A percentile compares a stretch with the other conserved stretches of the same genome.
Evolutionary conservation across 1,139 yeast species (phyloP).

Genomic region (Saccharomyces hybrid): DNA sequence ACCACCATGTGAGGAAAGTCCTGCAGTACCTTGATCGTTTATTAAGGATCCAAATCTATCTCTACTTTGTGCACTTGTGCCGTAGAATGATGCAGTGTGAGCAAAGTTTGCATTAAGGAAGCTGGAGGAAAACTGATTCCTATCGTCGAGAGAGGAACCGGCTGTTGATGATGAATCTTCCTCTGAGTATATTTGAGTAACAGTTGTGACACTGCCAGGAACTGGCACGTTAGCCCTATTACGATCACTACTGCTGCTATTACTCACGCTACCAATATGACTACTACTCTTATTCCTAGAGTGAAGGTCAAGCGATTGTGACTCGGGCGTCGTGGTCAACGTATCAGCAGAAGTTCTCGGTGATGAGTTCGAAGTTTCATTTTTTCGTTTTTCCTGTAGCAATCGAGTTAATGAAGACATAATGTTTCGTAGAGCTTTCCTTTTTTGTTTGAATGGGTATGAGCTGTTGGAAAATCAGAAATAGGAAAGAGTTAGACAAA

Average conservation of each 20-base stretch:
- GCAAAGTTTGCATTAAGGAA: constrained; percentile 31
- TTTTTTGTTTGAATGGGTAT: background rate
- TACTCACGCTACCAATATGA: background rate
- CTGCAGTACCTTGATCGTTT: constrained; percentile 10
- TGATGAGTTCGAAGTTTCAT: constrained; percentile 8
- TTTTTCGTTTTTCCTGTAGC: constrained; percentile 29
- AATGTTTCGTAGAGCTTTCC: background rate
- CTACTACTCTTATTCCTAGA: background rate
- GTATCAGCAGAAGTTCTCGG: constrained; percentile 7
- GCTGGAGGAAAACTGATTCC: constrained; percentile 24
- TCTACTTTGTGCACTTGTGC: constrained; percentile 16
- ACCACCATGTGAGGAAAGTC: background rate
- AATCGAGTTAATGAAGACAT: constrained; percentile 33
- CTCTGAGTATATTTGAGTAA: constrained; percentile 24
- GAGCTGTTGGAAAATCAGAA: background rate
- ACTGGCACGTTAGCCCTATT: constrained; percentile 11
- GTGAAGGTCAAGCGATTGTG: constrained; percentile 10
- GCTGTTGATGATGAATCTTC: constrained; percentile 9
- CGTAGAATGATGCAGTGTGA: constrained; percentile 29
- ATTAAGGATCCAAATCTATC: constrained; percentile 19
- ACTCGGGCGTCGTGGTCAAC: constrained; percentile 10
- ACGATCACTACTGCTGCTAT: constrained; percentile 1
- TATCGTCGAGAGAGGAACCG: constrained; percentile 1
- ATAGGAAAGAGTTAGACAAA: background rate
- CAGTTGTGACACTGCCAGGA: constrained; percentile 25